Evolutionary conservation across 23 red algal genomes (phyloP), one percentile per base, ranked within the genome.

Genomic region (Gracilaria gracilis): DNA sequence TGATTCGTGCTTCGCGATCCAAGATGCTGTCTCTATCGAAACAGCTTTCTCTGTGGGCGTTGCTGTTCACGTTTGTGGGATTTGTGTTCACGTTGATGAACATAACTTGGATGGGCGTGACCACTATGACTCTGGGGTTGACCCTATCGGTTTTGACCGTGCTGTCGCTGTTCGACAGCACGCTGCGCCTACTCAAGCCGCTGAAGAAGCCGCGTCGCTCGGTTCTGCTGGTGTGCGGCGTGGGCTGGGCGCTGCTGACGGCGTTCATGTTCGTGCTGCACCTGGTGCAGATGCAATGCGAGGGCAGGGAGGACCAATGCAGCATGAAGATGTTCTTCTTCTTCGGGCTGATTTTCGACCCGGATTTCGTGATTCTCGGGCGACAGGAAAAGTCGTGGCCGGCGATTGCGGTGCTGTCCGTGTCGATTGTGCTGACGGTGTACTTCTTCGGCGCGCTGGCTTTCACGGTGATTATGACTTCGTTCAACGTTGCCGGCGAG

Each of bases 331-430:
- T 69, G 64, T 96, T 96, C 57, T 96, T 92, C 94, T 92, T 92
- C 73, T 96, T 89, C 59, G 82, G 82, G 31, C 86, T 96, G 17
- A 96, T 96, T 57, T 93, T 96, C 71, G 80, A 88, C 19, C 32
- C 35, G 8, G 80, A 95, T 19, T 95, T 84, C 33, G 50, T 34
- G 5, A 35, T 24, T 21, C 51, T 28, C 1, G 76, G 76, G 58
- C 47, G 54, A 21, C 48, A 78, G 72, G 29, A 76, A 39, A 59
- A 59, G 27, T 36, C 79, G 16, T 90, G 87, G 87, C 72, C 72
- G 34, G 54, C 54, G 9, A 32, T 90, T 39, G 74, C 87, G 11
- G 87, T 72, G 8, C 74, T 90, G 1, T 90, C 87, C 20, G 24
- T 90, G 37, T 90, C 87, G 2, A 32, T 90, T 14, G 87, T 90